Base-by-base conservation (phyloP, 1,139 yeast species). In the Spathaspora sp. region DNA sequence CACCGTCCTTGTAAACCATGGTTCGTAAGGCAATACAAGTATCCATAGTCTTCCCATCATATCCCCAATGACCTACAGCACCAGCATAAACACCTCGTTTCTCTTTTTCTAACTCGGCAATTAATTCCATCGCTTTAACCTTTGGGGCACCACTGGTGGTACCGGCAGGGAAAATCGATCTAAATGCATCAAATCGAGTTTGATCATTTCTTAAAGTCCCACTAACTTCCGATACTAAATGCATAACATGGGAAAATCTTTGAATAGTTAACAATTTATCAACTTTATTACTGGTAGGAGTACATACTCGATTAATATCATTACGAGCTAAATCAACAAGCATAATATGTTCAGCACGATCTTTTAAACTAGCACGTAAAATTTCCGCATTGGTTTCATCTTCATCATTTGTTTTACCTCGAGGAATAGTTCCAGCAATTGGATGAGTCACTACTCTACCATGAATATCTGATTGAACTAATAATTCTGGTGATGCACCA, bases 21-120 rank as follows among this genome's bases (percentile, higher is more conserved):
- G 99, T 93, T 69, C 99, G 81, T 56, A 93, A 74, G 0, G 99
- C 99, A 62, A 93, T 93, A 69, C 99, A 93, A 0, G 98, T 93
- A 62, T 93, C 95, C 98, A 93, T 93, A 24, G 90, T 80, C 57
- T 81, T 82, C 15, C 95, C 89, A 59, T 89, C 96, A 63, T 90
- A 93, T 1, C 96, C 91, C 97, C 97, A 93, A 64, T 88, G 87
- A 9, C 99, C 99, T n/a, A 93, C 97, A 1, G 99, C 99, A 52
- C 99, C 99, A 1, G 99, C 99, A 62, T 93, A 93, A 11, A 91
- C 91, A 39, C 99, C 99, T 60, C 99, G 79, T 61, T 90, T 89
- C 62, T 93, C 98, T 54, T 81, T 77, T 63, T 93, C 99, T 44
- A 93, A 72, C 61, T 89, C 96, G 25, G 87, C 86, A 59, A 93